Conservation (phyloP, 352 stramenopile species). For the Pythium folliculosum region DNA sequence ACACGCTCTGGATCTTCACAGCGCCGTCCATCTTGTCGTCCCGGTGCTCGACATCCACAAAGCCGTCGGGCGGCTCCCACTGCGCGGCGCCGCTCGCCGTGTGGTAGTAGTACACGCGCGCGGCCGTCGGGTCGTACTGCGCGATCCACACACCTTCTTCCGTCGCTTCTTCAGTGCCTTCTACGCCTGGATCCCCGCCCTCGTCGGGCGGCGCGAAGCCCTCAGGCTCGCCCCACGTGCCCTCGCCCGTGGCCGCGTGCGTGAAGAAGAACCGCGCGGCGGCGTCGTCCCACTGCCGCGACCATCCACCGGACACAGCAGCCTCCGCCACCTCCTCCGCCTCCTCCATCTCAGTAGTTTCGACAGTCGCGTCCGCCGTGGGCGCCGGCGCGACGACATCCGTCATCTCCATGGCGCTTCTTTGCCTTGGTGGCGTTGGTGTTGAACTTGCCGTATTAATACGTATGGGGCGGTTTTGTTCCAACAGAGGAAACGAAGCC, state of each 20-base stretch:
- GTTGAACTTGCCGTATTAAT: conserved; percentile 9
- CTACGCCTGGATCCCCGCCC: neutral
- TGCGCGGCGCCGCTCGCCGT: conserved; percentile 35
- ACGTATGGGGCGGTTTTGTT: neutral
- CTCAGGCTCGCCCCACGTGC: conserved; percentile 33
- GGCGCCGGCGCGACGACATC: neutral
- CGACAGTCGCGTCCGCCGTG: neutral
- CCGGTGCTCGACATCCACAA: conserved; percentile 30
- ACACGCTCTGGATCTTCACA: conserved; percentile 60
- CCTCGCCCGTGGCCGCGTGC: conserved; percentile 27
- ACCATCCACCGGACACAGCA: neutral
- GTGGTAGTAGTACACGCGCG: conserved; percentile 58
- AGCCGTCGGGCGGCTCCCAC: conserved; percentile 46
- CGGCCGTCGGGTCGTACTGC: conserved; percentile 45
- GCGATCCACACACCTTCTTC: conserved; percentile 40
- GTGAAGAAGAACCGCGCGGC: conserved; percentile 24
- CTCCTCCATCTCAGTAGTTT: neutral
- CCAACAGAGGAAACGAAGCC: neutral
- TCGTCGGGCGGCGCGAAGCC: conserved; percentile 1
- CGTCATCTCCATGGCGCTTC: conserved; percentile 7
- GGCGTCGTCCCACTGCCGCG: conserved; percentile 12
- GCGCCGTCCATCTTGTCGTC: conserved; percentile 40
- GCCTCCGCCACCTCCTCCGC: neutral
- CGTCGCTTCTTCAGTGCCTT: neutral
- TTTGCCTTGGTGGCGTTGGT: neutral